Base-by-base conservation (phyloP, 768 basidiomycete species). In the Leccinum olivaceopallidum region DNA sequence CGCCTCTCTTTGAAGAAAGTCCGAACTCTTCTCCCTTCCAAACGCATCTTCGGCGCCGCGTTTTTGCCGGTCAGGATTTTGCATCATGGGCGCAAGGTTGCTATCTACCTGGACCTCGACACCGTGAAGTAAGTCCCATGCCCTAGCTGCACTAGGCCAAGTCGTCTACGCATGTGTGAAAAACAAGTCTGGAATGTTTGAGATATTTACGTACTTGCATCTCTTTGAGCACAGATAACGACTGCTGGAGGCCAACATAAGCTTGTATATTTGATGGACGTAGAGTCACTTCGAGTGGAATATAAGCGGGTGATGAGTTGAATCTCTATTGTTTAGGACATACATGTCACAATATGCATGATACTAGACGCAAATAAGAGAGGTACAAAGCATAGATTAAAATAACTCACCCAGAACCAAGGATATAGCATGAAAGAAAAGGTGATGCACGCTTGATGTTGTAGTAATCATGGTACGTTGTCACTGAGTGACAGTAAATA, bases 311-410 rank as follows among this genome's bases (percentile, higher is more conserved):
- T 20, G 20, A 57, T 56, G 55, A 32, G 36, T 30, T 56, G 36
- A 36, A 34, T 55, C 52, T 6, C 7, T 52, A 28, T 24, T 20
- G 55, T 60, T 34, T 8, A 36, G 48, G 55, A 73, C 86, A 62
- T 72, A 90, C 90, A 69, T 18, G 88, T 89, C 65, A 89, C 76
- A 48, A 90, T 82, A 67, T 92, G 89, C 89, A 91, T 90, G 65
- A 92, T 88, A 30, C 90, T 91, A 68, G 22, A 53, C 60, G 53
- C 42, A 59, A 6, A 32, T 42, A 61, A 59, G 60, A 39, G 14
- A 7, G 22, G 12, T 26, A 42, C 6, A 58, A n/a, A 44, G 5
- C 47, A 56, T 47, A n/a, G 16, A 28, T 53, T 16, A 6, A 61
- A 42, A 37, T 48, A 30, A 76, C 88, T 65, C 72, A 92, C 90